Percentiles rank a stretch among this genome's conserved stretches.
Evolutionary conservation across 1,284 basidiomycete genomes (phyloP).

Genomic region (Cystobasidium slooffiae): DNA sequence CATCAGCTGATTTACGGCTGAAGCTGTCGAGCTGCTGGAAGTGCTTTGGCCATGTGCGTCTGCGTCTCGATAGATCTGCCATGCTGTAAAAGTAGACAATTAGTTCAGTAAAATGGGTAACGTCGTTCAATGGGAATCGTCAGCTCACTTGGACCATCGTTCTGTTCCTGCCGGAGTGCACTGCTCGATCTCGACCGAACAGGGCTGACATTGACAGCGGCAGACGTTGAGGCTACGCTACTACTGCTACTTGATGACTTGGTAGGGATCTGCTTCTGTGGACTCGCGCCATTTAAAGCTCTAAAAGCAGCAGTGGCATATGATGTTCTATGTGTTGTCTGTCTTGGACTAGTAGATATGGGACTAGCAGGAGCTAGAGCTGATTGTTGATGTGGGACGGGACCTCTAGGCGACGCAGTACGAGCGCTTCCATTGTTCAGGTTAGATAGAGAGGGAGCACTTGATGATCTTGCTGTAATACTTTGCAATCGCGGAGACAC

Average conservation of each 20-base stretch:
- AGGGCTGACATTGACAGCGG: conserved; percentile 3
- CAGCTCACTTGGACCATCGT: conserved; percentile 4
- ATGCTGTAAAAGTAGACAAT: not conserved
- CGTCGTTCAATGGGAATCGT: not conserved
- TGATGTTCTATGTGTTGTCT: not conserved
- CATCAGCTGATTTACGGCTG: too few species aligned
- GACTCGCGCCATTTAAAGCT: conserved; percentile 32
- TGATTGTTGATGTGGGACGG: not conserved
- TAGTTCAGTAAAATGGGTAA: not conserved
- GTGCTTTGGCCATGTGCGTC: not conserved
- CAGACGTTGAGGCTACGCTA: not conserved
- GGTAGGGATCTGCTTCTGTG: not conserved
- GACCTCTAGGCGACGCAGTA: not conserved
- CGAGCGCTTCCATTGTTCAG: not conserved
- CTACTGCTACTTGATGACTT: conserved; percentile 8
- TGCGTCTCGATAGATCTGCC: conserved; percentile 30
- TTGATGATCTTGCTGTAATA: not conserved
- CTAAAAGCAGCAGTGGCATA: conserved; percentile 27
- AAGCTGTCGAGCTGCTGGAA: conserved; percentile 2
- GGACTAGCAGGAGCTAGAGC: conserved; percentile 30
- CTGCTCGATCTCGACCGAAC: conserved; percentile 6
- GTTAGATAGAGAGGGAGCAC: conserved; percentile 8
- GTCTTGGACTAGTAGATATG: not conserved
- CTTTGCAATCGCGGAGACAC: conserved; percentile 16
- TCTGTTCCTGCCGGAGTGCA: not conserved